Conservation (phyloP, 2,329 filamentous ascomycete genomes). For the Ceratocystis cubensis region DNA sequence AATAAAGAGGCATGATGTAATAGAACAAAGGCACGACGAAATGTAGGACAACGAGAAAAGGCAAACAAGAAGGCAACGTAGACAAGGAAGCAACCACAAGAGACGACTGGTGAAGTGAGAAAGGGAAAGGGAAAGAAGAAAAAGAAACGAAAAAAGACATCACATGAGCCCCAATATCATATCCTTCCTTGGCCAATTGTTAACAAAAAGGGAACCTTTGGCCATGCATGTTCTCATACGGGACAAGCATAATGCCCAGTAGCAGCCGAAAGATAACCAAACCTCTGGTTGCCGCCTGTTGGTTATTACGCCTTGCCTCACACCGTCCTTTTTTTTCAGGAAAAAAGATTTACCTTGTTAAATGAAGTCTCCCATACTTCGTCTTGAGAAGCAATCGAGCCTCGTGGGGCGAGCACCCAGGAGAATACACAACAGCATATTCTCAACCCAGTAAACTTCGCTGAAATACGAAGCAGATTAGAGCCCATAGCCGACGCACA, state of each 20-base stretch:
- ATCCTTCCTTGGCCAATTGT: constrained; percentile 2
- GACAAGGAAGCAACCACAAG: constrained; percentile 9
- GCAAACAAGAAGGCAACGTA: constrained; percentile 7
- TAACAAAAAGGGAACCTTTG: not conserved
- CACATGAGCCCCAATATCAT: constrained; percentile 9
- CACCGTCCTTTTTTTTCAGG: not conserved
- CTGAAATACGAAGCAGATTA: not conserved
- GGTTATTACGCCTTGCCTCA: not conserved
- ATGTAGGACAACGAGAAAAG: constrained; percentile 3
- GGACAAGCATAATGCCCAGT: not conserved
- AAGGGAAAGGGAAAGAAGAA: not conserved
- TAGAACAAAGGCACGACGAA: constrained; percentile 1
- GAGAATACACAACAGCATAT: constrained; percentile 6
- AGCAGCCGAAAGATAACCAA: not conserved
- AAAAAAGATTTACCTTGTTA: constrained; percentile 3
- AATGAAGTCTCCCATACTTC: not conserved
- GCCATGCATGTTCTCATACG: not conserved
- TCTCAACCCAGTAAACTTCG: not conserved
- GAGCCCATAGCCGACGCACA: not conserved
- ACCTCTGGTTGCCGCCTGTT: not conserved
- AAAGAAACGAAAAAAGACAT: not conserved
- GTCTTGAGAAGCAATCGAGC: not conserved
- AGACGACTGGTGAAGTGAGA: not conserved
- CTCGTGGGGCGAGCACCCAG: not conserved
- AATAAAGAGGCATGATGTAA: not conserved